Base-by-base conservation (phyloP, 1,139 yeast species). In the Nakaseomyces nivariensis region DNA sequence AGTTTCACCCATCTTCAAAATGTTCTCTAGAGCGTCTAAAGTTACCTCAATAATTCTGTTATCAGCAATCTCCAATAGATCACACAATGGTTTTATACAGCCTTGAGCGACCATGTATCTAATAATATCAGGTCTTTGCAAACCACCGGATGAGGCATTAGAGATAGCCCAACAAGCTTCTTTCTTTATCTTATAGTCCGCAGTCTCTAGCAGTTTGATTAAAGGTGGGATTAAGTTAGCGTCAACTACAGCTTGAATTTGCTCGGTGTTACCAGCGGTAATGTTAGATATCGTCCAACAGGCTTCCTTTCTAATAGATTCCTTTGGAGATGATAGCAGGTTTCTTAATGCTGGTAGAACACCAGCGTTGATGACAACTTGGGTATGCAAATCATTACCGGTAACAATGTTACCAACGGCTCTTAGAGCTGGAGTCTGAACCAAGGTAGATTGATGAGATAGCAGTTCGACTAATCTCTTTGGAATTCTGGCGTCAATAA, bases 151-250 rank as follows among this genome's bases (percentile, higher is more conserved):
- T 22, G 96, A 86, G 43, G 98, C 98, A 67, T 92, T 92, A 36
- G 97, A 89, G 60, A 92, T 85, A 37, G 97, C 98, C 98, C 98
- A 92, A 75, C 98, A 90, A 9, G 98, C 98, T 73, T 92, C 98
- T 71, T 92, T 92, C 69, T 88, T 86, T 43, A 97, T 92, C 73
- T 88, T 89, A 74, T 88, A 90, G 65, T 92, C 98, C 55, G 95
- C 97, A 52, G 79, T 76, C 49, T 64, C 70, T 65, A 92, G 76
- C 61, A 92, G 75, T 67, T 89, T 82, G 62, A 92, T 83, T 57
- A 94, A 81, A 56, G 92, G 96, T 44, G 98, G 98, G 58, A 92
- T 82, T 67, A 92, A 77, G 72, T 92, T 92, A 56, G 92, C 84
- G 67, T 90, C 96, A 63, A 92, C 89, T 49, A 92, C 97, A 4